phyloP scores from a whole-genome alignment of 2,329 filamentous ascomycete genomes.

The Aureobasidium vineae region DNA sequence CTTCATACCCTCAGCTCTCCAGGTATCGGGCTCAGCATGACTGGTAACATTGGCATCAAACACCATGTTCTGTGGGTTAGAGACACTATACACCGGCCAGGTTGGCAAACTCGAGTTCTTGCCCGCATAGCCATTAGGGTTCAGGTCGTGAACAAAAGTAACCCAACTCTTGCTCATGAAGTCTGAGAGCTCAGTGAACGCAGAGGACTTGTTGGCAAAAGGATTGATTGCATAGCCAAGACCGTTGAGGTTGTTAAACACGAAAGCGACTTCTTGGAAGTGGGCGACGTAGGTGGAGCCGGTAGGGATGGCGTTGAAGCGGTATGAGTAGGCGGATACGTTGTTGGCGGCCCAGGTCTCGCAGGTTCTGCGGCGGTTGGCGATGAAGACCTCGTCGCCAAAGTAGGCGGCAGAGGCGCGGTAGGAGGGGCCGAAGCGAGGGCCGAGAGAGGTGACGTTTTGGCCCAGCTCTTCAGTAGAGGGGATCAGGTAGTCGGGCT shows the following conservation, averaged over 20 bases:
- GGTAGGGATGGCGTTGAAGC: conserved; percentile 57
- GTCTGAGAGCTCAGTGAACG: conserved; percentile 42
- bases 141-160: conserved; percentile 45
- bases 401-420: conserved; percentile 55
- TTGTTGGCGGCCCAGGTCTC: conserved; percentile 51
- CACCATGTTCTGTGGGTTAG: conserved; percentile 43
- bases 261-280: conserved; percentile 53
- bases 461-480: conserved; percentile 40
- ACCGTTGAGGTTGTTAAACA: conserved; percentile 48
- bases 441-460: conserved; percentile 35
- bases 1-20: conserved; percentile 46
- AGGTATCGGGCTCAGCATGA: conserved; percentile 46
- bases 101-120: conserved; percentile 30
- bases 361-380: conserved; percentile 54
- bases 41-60: conserved; percentile 48
- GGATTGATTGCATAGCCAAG: conserved; percentile 44
- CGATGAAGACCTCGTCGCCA: conserved; percentile 58
- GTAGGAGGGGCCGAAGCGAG: conserved; percentile 49
- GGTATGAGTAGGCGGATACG: conserved; percentile 59
- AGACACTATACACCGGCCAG: conserved; percentile 43
- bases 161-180: conserved; percentile 50
- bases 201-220: conserved; percentile 39
- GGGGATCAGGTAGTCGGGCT: conserved; percentile 52
- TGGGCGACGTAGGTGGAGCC: conserved; percentile 51
- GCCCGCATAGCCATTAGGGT: conserved; percentile 41